Evolutionary conservation across 192 early-diverging fungal genomes (phyloP), one percentile per base, ranked within the genome.

Genomic region (Phlyctochytrium bullatum): DNA sequence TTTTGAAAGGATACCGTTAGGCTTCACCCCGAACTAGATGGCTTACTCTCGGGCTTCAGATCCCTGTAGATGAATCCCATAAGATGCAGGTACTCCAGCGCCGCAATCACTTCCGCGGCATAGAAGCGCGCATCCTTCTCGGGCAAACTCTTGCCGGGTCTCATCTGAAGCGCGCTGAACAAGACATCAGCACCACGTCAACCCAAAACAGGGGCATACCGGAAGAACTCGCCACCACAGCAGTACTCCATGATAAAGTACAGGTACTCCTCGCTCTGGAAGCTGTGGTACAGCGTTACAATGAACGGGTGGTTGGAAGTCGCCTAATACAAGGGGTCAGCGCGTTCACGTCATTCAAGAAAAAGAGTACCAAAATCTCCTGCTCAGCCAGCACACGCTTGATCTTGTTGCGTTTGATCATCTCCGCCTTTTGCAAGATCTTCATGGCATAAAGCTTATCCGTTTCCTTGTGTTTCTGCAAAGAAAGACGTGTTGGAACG

Each of bases 321-420:
- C 27, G 92, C 75, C 79, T 81, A 31, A 3, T 73, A 57, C 47
- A 67, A 58, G 25, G 25, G 35, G 40, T 67, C n/a, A n/a, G n/a
- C n/a, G n/a, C n/a, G n/a, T n/a, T n/a, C n/a, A n/a, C n/a, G n/a
- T n/a, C n/a, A n/a, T n/a, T n/a, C n/a, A n/a, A 17, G n/a, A n/a
- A n/a, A n/a, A n/a, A n/a, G n/a, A n/a, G n/a, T 52, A 79, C 89
- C 67, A 95, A 72, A 71, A 94, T 94, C 71, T 93, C 94, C 73
- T 99, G 97, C 75, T 98, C 97, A 3, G 97, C 93, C 53, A 99
- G 81, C 30, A 96, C 96, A 28, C 97, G 87, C 71, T 97, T 96
- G 73, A 99, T 92, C 80, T 99, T 99, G 80, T 98, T 95, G 36
- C 96, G 88, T 65, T 93, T 95, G 62, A 99, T 89, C 96, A 99